Evolutionary conservation across 768 basidiomycete genomes (phyloP).

Genomic region (Cyclocybe cylindracea): DNA sequence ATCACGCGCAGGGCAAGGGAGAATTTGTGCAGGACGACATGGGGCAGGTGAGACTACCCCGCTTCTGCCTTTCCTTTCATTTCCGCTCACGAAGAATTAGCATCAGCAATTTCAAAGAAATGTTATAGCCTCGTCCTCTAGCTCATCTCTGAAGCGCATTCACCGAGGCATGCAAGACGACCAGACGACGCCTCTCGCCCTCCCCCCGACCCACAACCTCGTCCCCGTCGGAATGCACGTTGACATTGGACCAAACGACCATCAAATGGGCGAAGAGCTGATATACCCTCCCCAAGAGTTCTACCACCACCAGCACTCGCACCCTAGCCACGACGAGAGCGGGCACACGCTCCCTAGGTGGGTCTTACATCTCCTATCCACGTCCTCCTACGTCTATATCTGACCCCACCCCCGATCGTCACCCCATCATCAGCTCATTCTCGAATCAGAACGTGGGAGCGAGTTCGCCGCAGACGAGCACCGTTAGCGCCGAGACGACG

Average conservation of each 20-base stretch:
- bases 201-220: background rate
- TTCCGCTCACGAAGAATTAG: background rate
- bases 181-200: background rate
- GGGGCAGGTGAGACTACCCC: background rate
- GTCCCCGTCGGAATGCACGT: background rate
- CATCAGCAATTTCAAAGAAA: background rate
- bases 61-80: background rate
- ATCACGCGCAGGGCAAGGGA: background rate
- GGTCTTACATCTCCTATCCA: too few species aligned
- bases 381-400: too few species aligned
- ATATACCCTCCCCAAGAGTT: background rate
- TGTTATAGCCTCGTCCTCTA: too few species aligned
- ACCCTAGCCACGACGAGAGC: too few species aligned
- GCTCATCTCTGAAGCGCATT: too few species aligned
- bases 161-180: too few species aligned
- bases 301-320: background rate
- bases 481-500: background rate
- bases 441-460: too few species aligned
- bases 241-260: background rate
- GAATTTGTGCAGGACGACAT: background rate
- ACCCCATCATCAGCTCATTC: background rate
- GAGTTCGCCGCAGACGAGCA: background rate
- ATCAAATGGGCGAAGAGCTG: background rate
- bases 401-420: background rate
- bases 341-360: too few species aligned